Base-by-base conservation (phyloP, 495 filamentous ascomycete genomes). In the Thermochaetoides thermophila region DNA sequence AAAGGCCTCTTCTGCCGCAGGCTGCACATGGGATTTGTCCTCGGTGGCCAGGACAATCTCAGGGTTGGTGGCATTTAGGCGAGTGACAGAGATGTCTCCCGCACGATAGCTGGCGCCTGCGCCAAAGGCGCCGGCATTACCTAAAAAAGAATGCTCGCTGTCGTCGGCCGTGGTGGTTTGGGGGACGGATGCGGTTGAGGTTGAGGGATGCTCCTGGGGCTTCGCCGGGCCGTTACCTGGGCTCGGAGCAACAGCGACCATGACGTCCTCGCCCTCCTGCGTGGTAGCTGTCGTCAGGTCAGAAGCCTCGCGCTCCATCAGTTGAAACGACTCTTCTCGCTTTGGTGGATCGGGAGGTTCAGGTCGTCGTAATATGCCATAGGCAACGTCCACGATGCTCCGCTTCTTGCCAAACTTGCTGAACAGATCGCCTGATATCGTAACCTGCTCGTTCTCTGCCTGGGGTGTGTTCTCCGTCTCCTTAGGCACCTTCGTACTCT, bases 111-210 rank as follows among this genome's bases (percentile, higher is more conserved):
- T 68, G 66, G 53, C 67, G 72, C 66, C 69, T 64, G 62, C 61
- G 62, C 64, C 71, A 67, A 59, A 56, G 60, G 60, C 69, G 59
- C 53, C 68, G 68, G 67, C 64, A 59, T 63, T 68, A 71, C 42
- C 68, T 71, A 72, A 72, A 72, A 72, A 72, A 72, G 64, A 66
- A 57, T 59, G 42, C 48, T 58, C 50, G n/a, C n/a, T n/a, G n/a
- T n/a, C n/a, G n/a, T n/a, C n/a, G 33, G 57, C 49, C 31, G 49
- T 41, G 34, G 46, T 50, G 34, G 42, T 50, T 31, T 53, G 34
- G 16, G 44, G 30, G 40, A n/a, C n/a, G n/a, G n/a, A n/a, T n/a
- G n/a, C n/a, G n/a, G 18, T 33, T 33, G 47, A 32, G 4, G 11
- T 11, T 11, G 21, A 24, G 6, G 6, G 6, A 24, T 23, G 34